Percentiles rank a stretch among this genome's conserved stretches.
These are phyloP conservation scores for Rhizodiscina lignyota DNA, from an alignment of 495 filamentous ascomycete genomes.

Conservation along the genomic window DNA sequence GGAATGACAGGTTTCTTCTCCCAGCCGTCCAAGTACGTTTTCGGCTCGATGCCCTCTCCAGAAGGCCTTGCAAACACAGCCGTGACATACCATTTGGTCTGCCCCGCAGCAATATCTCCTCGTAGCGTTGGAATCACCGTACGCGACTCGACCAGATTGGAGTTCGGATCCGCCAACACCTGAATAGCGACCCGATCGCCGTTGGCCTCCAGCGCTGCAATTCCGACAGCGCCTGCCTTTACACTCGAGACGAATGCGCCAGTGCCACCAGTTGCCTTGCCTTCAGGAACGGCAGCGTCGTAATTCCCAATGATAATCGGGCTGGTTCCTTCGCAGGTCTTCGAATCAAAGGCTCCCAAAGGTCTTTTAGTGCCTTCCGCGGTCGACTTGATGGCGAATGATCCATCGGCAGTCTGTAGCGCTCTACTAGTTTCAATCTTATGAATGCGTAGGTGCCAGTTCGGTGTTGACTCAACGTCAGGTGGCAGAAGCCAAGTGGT, in stretches of 20 bases:
- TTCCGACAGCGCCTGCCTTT: slow-evolving; percentile 46
- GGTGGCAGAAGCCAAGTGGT: slow-evolving; percentile 50
- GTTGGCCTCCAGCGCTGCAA: slow-evolving; percentile 36
- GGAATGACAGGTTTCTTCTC: slow-evolving; percentile 11
- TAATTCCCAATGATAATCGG: slow-evolving; percentile 21
- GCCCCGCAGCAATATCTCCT: slow-evolving; percentile 19
- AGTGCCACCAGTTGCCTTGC: slow-evolving; percentile 29
- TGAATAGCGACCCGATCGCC: slow-evolving; percentile 34
- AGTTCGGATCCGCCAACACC: slow-evolving; percentile 62
- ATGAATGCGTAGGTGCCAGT: slow-evolving; percentile 56
- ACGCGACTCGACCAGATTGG: slow-evolving; percentile 52
- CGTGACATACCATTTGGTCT: slow-evolving; percentile 29
- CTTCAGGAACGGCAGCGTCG: slow-evolving; percentile 32
- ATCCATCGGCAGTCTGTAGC: slow-evolving; percentile 50
- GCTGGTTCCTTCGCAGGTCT: neutral
- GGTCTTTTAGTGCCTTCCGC: too few species aligned
- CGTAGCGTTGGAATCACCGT: slow-evolving; percentile 51
- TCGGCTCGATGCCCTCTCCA: slow-evolving; percentile 12
- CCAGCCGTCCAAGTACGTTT: slow-evolving; percentile 12
- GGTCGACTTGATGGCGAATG: neutral
- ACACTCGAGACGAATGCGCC: slow-evolving; percentile 48
- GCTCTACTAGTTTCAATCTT: slow-evolving; percentile 37
- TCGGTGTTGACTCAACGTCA: too few species aligned
- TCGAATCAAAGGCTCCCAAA: too few species aligned
- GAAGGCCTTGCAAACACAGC: slow-evolving; percentile 26